A percentile compares a stretch with the other conserved stretches of the same genome.
Conservation (phyloP, 2,329 filamentous ascomycete species). For the Cladosporium sp. region DNA sequence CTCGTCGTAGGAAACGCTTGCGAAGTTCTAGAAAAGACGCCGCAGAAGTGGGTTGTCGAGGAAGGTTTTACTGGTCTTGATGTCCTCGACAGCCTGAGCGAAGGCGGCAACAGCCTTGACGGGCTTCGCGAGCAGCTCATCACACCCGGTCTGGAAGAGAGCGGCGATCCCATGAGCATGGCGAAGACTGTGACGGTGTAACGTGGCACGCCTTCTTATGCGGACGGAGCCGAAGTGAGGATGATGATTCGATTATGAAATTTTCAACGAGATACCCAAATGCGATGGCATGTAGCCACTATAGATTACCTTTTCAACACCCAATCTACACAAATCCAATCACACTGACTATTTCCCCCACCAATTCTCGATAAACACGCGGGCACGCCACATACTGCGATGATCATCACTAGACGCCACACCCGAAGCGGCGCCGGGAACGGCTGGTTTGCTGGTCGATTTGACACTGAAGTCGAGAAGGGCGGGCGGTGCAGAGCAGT, state of each 20-base stretch:
- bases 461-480: too few relatives aligned
- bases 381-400: too few relatives aligned
- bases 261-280: constrained; percentile 8
- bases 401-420: too few relatives aligned
- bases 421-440: too few relatives aligned
- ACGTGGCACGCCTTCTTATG: background rate
- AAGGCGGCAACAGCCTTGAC: constrained; percentile 26
- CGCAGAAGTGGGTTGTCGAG: constrained; percentile 75
- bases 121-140: constrained; percentile 26
- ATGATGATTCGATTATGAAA: background rate
- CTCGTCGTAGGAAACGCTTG: constrained; percentile 83
- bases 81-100: constrained; percentile 35
- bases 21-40: constrained; percentile 64
- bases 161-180: constrained; percentile 9
- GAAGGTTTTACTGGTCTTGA: constrained; percentile 79
- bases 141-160: constrained; percentile 23
- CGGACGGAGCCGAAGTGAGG: background rate
- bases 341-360: too few relatives aligned
- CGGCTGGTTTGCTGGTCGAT: too few relatives aligned
- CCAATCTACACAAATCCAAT: background rate
- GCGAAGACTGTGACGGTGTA: constrained; percentile 6
- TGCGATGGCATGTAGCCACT: background rate
- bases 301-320: constrained; percentile 6
- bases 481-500: too few relatives aligned
- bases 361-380: too few relatives aligned